Evolutionary conservation across 1,284 basidiomycete species (phyloP), one percentile per base, ranked within the genome.

Genomic region (Cryptococcus sp.): DNA sequence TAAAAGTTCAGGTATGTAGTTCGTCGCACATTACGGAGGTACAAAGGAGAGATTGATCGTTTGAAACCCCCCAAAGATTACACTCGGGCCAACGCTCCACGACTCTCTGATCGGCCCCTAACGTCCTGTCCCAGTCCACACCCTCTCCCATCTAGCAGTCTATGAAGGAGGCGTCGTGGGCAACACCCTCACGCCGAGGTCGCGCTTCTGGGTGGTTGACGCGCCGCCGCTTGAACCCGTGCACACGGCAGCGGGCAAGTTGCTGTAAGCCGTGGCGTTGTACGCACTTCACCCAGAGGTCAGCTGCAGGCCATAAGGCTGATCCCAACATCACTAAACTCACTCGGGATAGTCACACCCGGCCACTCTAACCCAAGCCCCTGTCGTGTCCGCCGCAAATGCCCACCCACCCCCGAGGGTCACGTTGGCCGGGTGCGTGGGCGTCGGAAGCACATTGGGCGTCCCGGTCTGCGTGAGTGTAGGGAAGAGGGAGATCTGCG

Each of bases 361-460:
- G 1, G 50, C 37, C n/a, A 76, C 70, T 3, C 58, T 59, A 13
- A 65, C 83, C 74, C 81, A 83, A 63, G 84, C 80, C 24, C 81
- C 80, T 12, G 77, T 77, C 3, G 77, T 84, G 70, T 95, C 91
- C 2, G 79, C 75, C 1, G 84, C 63, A 70, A 90, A 87, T 50
- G 79, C 77, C 92, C 92, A 96, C 24, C 91, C 91, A 60, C 77
- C 81, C 5, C 89, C 90, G 0, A 80, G 80, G 52, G 76, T 74
- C 18, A 81, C 79, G 39, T 60, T 60, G 20, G 59, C 46, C 13
- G 65, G 57, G 44, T 70, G 64, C 28, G 52, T 42, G 2, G 59
- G 43, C 1, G 66, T 65, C 1, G 73, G 50, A 12, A 78, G 61
- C 7, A 70, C 76, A 56, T 71, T 58, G n/a, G 68, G 68, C 1